These are phyloP conservation scores for Pichia sp. DNA, from an alignment of 1,139 yeast species.

Conservation along the genomic window DNA sequence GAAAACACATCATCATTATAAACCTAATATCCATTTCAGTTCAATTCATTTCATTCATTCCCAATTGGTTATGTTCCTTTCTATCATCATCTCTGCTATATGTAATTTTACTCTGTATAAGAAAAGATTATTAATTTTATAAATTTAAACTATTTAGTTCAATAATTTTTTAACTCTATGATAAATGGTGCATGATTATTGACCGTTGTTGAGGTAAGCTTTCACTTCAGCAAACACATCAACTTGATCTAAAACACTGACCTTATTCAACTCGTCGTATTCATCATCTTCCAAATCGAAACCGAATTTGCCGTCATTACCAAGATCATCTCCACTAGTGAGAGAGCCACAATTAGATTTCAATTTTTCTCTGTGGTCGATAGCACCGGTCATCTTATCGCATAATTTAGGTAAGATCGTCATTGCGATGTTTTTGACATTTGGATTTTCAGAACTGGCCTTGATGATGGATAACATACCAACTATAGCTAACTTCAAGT, in stretches of 20 bases:
- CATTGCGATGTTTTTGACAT: conserved; percentile 1
- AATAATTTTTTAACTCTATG: conserved; percentile 2
- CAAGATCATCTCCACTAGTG: conserved; percentile 23
- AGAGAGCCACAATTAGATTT: conserved; percentile 7
- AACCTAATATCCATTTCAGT: no score
- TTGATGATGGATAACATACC: conserved; percentile 13
- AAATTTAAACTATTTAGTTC: background rate
- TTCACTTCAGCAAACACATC: conserved; percentile 37
- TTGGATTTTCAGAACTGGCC: background rate
- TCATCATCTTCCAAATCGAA: conserved; percentile 39
- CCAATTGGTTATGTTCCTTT: no score
- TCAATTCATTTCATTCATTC: no score
- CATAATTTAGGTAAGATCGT: conserved; percentile 8
- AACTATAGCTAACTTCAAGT: conserved; percentile 50
- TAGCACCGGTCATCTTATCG: conserved; percentile 11
- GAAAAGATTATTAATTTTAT: no score
- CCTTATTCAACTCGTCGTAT: conserved; percentile 52
- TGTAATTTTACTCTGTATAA: no score
- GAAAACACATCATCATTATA: no score
- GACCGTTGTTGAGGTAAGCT: background rate
- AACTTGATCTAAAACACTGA: conserved; percentile 49
- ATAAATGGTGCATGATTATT: background rate
- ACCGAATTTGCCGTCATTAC: conserved; percentile 40
- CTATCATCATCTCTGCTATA: no score
- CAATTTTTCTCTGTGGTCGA: conserved; percentile 18